phyloP scores from a whole-genome alignment of 2,329 filamentous ascomycete genomes.

The Aspergillus udagawae region DNA sequence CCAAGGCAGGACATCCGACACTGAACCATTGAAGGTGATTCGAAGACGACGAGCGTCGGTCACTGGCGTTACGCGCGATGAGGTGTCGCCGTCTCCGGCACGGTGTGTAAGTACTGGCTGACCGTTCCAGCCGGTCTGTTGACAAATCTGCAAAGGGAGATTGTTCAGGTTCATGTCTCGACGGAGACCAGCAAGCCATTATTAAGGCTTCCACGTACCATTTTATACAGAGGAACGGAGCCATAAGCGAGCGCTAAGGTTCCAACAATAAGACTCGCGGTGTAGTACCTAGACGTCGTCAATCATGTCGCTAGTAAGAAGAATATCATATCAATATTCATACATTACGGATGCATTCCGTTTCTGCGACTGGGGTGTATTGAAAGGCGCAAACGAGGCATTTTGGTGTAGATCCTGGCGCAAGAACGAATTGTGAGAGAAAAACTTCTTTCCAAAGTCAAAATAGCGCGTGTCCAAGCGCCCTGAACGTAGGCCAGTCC shows the following conservation, averaged over 20 bases:
- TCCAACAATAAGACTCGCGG: constrained; percentile 59
- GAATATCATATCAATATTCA: constrained; percentile 11
- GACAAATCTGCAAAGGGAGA: constrained; percentile 40
- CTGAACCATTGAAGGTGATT: constrained; percentile 93
- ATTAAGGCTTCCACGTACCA: constrained; percentile 40
- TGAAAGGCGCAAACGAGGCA: constrained; percentile 29
- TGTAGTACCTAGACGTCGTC: constrained; percentile 53
- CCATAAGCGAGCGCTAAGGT: constrained; percentile 62
- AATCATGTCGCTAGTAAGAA: constrained; percentile 5
- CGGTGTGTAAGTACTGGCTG: constrained; percentile 80
- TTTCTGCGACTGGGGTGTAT: constrained; percentile 33
- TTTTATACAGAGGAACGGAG: constrained; percentile 65
- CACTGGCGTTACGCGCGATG: constrained; percentile 75
- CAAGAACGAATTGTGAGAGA: constrained; percentile 29
- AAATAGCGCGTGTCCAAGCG: constrained; percentile 14
- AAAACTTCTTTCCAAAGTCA: constrained; percentile 25
- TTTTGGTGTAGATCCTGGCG: constrained; percentile 20
- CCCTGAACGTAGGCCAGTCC: constrained; percentile 10
- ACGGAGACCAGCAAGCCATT: neutral
- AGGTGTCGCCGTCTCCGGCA: constrained; percentile 63
- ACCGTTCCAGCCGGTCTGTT: constrained; percentile 72
- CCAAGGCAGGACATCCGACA: constrained; percentile 94
- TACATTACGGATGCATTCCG: constrained; percentile 56
- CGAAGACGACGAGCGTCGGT: constrained; percentile 78
- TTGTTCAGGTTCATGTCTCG: neutral